Base-by-base conservation (phyloP, 2,329 filamentous ascomycete genomes). In the Trichoderma afroharzianum region DNA sequence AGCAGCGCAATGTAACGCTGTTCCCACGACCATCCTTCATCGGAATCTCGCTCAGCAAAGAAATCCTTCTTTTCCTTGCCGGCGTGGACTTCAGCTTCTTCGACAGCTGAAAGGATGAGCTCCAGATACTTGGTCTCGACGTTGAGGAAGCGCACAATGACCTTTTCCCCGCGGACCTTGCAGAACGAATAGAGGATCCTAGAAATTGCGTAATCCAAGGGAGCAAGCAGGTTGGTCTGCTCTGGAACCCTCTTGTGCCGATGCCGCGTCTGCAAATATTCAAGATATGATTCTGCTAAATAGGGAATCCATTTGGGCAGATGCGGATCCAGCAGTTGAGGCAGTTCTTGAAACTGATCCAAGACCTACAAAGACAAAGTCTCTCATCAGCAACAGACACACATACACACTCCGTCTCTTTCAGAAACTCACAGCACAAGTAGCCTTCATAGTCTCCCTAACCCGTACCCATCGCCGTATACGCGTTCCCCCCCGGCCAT, bases 291-390 rank as follows among this genome's bases (percentile, higher is more conserved):
- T 77, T 91, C 87, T 30, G 93, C 90, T 43, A 98, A 85, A 53
- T 88, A 84, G 28, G 93, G 91, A 63, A 98, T 85, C 81, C 97
- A 90, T 74, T 83, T 87, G 64, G 92, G 90, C 55, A 99, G 86
- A 80, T 95, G 88, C 11, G 93, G 89, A 81, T 99, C 96, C 30
- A 99, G 88, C 50, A 98, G 87, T 80, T 99, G 96, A 21, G 96
- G 96, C 75, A 97, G 91, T 84, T 98, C 95, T 85, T 98, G 95
- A 76, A 98, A 99, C 2, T 92, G 90, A 76, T 98, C 94, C 63
- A 99, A 88, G 5, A 88, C 80, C 84, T 87, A 47, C 1, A 28
- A 32, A 47, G n/a, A 26, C 5, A 5, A 28, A 43, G 11, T 30
- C 21, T 26, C 24, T 21, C 28, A 28, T 64, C 5, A 62, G 50